Evolutionary conservation across 768 basidiomycete genomes (phyloP), one percentile per base, ranked within the genome.

Genomic region (Xanthoconium purpureum): DNA sequence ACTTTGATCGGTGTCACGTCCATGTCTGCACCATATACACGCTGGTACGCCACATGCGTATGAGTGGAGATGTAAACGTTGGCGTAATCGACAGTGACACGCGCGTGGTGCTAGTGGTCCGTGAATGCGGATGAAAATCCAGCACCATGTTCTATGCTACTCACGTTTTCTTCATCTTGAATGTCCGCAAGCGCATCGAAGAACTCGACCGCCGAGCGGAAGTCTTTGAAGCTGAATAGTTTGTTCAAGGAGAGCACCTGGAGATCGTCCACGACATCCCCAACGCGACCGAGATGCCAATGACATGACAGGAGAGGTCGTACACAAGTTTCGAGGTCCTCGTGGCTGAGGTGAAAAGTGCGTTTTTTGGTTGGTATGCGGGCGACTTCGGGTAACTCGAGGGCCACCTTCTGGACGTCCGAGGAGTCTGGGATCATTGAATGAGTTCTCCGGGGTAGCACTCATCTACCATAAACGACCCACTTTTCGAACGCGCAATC

Each of bases 241-340:
- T 72, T 72, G 39, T 71, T 58, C 51, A 72, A 36, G 12, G 60
- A 57, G 10, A 68, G 52, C 37, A 63, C 60, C 44, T 65, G 60
- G 14, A 42, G 44, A 46, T 58, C 56, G 9, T 47, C 55, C 47
- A 43, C 38, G 33, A 14, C 58, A 6, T 43, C 39, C 8, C 51
- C 53, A 3, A 68, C 45, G n/a, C 15, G 61, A 36, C 50, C 56
- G 14, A 72, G 55, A 29, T 66, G 62, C 71, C 71, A 72, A 18
- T 68, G 58, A 45, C 56, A 68, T 32, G 59, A 62, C 58, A 75
- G 67, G 9, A 82, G 68, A 3, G 79, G 78, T 36, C 55, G 52
- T 11, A 81, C 55, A 39, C 66, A 77, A 18, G 54, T 50, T 28
- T 69, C 63, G 13, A 76, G 55, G 14, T 79, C 75, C 2, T 55